These are phyloP conservation scores for Kwoniella sp. DNA, from an alignment of 768 basidiomycete species.

Conservation along the genomic window DNA sequence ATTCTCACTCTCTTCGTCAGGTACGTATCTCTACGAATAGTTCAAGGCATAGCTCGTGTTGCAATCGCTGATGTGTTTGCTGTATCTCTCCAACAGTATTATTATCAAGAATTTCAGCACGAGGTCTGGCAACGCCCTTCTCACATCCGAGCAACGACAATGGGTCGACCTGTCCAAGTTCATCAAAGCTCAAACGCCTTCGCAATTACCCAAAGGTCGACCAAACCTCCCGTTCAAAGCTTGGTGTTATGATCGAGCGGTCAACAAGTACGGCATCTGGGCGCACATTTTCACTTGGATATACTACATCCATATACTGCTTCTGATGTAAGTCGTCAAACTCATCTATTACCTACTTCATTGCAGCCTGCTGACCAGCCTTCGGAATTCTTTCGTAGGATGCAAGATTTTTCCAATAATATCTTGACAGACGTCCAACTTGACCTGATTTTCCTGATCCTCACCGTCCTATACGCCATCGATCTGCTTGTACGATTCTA, in stretches of 20 bases:
- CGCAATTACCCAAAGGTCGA: constrained; percentile 70
- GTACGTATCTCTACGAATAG: no score
- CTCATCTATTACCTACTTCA: background rate
- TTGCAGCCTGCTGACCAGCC: no score
- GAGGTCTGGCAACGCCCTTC: constrained; percentile 79
- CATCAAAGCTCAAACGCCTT: constrained; percentile 81
- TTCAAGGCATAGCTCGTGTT: no score
- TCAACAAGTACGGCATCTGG: constrained; percentile 94
- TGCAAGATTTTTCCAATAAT: constrained; percentile 69
- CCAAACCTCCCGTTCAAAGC: constrained; percentile 64
- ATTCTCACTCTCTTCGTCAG: constrained; percentile 88
- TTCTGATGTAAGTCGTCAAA: constrained; percentile 63
- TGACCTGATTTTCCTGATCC: constrained; percentile 72
- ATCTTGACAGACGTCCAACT: constrained; percentile 58
- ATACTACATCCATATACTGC: constrained; percentile 77
- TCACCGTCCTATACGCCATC: constrained; percentile 71
- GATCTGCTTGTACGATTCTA: constrained; percentile 77
- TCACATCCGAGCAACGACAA: constrained; percentile 83
- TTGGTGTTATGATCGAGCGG: constrained; percentile 92
- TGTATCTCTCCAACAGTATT: no score
- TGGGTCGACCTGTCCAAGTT: constrained; percentile 93
- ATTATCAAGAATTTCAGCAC: constrained; percentile 92
- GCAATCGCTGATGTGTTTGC: no score
- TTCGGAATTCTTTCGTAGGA: constrained; percentile 63
- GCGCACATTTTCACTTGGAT: constrained; percentile 73